These are phyloP conservation scores for Pilaira anomala DNA, from an alignment of 192 early-diverging fungal genomes.

Conservation along the genomic window DNA sequence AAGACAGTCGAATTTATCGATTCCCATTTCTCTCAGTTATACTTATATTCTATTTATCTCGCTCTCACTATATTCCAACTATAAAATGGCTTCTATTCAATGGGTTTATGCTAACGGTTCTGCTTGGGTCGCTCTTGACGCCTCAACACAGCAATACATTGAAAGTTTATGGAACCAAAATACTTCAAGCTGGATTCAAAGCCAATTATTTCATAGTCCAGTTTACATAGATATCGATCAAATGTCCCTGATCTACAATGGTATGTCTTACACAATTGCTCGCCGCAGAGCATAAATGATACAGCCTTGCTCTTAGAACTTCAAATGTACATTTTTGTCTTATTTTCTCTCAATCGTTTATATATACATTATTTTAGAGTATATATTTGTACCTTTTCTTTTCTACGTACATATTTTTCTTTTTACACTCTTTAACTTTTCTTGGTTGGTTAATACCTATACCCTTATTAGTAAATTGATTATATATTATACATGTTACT, in stretches of 20 bases:
- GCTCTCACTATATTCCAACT: neutral
- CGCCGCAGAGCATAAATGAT: neutral
- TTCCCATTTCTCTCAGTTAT: too few relatives aligned
- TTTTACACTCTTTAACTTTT: too few relatives aligned
- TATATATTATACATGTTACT: too few relatives aligned
- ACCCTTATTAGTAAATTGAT: too few relatives aligned
- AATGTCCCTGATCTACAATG: neutral
- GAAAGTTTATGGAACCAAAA: conserved; percentile 7
- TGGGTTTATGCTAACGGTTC: conserved; percentile 11
- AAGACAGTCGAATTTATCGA: too few relatives aligned
- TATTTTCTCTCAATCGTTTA: too few relatives aligned
- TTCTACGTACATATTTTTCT: too few relatives aligned
- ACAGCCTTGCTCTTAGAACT: neutral
- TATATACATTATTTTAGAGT: too few relatives aligned
- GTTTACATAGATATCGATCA: conserved; percentile 11
- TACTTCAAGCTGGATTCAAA: conserved; percentile 10
- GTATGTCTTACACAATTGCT: neutral
- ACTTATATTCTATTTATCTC: too few relatives aligned
- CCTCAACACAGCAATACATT: conserved; percentile 1
- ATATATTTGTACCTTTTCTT: too few relatives aligned
- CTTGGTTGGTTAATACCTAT: too few relatives aligned
- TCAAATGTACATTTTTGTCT: too few relatives aligned
- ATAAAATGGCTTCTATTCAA: neutral
- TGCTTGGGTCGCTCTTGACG: conserved; percentile 3
- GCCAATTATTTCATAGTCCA: neutral